Evolutionary conservation across 371 early-diverging fungal species (phyloP), one percentile per base, ranked within the genome.

Genomic region (Mucor saturninus): DNA sequence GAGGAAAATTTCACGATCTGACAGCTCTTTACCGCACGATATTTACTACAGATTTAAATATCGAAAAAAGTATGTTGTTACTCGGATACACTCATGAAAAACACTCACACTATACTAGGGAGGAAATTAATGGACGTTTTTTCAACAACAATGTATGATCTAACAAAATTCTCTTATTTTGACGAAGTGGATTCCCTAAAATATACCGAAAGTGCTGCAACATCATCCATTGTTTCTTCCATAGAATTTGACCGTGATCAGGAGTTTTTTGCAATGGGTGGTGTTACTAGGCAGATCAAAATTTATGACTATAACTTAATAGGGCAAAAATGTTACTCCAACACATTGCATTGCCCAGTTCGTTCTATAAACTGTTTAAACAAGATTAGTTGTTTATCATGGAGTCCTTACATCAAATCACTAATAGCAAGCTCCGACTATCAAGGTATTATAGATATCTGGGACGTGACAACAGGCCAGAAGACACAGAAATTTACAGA

Each of bases 181-280:
- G 75, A 82, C 14, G 83, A 87, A 6, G 65, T 94, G 57, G 93
- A 93, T 37, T 88, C 85, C 0, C 78, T 96, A 40, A 77, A 90
- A 50, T 94, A 93, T 71, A 87, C 89, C 8, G 94, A 96, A 60
- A 81, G 74, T 6, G 69, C 14, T 29, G 11, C 57, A 1, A n/a
- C 1, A n/a, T 83, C 92, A 1, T 89, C 91, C 3, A 95, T 97
- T 58, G 93, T 97, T 2, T 92, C 93, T 0, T 89, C 94, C 30
- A 93, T 97, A 51, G 96, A 94, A 62, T 96, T 96, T 81, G 94
- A 95, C 71, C 81, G 89, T 35, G 96, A 97, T 62, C 91, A 93
- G 55, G 91, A 93, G 67, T 89, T 87, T 60, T 95, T 97, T 84
- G 97, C 96, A 2, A 89, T 92, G 0, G 96, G 93, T 28, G 96